phyloP scores from a whole-genome alignment of 441 rosid species.

The Populus hybrid region DNA sequence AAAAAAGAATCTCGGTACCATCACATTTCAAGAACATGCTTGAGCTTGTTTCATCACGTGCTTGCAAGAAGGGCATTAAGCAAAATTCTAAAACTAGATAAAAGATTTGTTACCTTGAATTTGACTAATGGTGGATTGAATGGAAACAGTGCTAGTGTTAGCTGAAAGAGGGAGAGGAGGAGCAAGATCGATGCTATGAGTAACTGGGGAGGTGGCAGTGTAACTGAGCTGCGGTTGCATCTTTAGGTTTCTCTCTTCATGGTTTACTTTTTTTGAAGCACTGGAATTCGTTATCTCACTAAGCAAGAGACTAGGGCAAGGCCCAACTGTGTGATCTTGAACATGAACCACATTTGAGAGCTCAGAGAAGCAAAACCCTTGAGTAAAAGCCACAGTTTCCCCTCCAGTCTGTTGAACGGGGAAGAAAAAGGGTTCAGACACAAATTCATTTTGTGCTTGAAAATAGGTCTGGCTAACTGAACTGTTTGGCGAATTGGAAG shows the following conservation, averaged over 20 bases:
- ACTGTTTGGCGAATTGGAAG: slow-evolving; percentile 39
- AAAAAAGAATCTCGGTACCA: not conserved
- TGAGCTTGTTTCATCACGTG: not conserved
- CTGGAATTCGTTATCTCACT: slow-evolving; percentile 59
- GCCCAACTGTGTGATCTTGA: slow-evolving; percentile 46
- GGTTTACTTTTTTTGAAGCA: slow-evolving; percentile 38
- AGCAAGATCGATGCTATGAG: slow-evolving; percentile 24
- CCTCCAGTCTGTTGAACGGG: slow-evolving; percentile 35
- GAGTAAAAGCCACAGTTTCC: slow-evolving; percentile 36
- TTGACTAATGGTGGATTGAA: slow-evolving; percentile 47
- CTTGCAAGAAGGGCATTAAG: slow-evolving; percentile 9
- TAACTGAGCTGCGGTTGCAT: slow-evolving; percentile 45
- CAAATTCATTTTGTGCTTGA: slow-evolving; percentile 39
- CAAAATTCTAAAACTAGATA: not conserved
- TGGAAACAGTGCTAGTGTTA: too few species aligned
- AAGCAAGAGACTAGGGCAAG: slow-evolving; percentile 66
- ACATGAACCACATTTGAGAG: slow-evolving; percentile 41
- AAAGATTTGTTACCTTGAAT: slow-evolving; percentile 49
- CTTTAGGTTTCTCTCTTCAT: slow-evolving; percentile 42
- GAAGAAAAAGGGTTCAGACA: slow-evolving; percentile 56
- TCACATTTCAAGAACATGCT: not conserved
- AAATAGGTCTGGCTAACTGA: slow-evolving; percentile 51
- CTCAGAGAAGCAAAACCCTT: slow-evolving; percentile 61
- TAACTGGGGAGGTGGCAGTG: slow-evolving; percentile 25
- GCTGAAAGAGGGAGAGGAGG: slow-evolving; percentile 24